Base-by-base conservation (phyloP, 2,329 filamentous ascomycete species). In the Penicillium sp. region DNA sequence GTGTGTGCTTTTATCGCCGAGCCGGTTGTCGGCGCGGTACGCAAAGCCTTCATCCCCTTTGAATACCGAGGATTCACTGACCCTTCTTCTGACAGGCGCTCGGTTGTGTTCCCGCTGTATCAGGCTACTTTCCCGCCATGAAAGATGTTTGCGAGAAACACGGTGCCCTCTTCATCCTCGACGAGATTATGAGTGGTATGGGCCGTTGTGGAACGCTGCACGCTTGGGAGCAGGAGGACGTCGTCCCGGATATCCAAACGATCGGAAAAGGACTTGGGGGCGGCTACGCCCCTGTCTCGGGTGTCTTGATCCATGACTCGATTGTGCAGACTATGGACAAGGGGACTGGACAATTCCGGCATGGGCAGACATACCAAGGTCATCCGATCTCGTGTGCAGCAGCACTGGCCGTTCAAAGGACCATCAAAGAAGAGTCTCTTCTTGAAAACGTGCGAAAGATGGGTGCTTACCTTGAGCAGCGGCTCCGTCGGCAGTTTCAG, bases 1-100 rank as follows among this genome's bases (percentile, higher is more conserved):
- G 87, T 92, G 0, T 88, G 86, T 54, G 89, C 87, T 0, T 91
- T 93, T 67, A 81, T 92, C 24, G 87, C 87, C 1, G 90, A 93
- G 72, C 87, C 89, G 0, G 82, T 93, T 1, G 88, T 89, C 14
- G 88, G 89, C 3, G 86, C 88, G 6, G 84, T 89, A 80, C 74
- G 82, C 79, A 18, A 6, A 40, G 6, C 27, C 10, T 5, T n/a
- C 16, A 24, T 10, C 4, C 6, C 19, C 24, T 27, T 19, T 13
- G 6, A 18, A 37, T 2, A 13, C 6, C 14, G 11, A 13, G 11
- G 4, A 14, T n/a, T 16, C 2, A n/a, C 39, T 36, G 6, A 57
- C 19, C 4, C 14, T 33, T 3, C 1, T 46, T 36, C 3, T 19
- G 2, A 22, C 4, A 85, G 83, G 82, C 89, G 1, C 78, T 92